phyloP scores from a whole-genome alignment of 2,329 filamentous ascomycete species.

The Ampelomyces quisqualis region DNA sequence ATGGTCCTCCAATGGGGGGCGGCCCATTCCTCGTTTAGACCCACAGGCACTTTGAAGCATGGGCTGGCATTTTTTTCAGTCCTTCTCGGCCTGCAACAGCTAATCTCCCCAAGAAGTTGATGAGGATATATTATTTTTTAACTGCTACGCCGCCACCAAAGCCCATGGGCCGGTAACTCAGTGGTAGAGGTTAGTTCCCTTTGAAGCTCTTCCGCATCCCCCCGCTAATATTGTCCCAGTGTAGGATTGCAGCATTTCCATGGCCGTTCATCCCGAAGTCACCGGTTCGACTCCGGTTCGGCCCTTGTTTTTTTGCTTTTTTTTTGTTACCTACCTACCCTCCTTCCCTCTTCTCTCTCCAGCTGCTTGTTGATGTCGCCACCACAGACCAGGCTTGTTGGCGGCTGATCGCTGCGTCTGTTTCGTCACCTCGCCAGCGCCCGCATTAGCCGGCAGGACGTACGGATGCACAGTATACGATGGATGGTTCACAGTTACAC shows the following conservation, averaged over 20 bases:
- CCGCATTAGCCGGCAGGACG: slow-evolving; percentile 19
- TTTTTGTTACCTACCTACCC: slow-evolving; percentile 1
- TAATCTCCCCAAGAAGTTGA: too few species aligned
- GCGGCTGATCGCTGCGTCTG: slow-evolving; percentile 21
- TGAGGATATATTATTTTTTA: not conserved
- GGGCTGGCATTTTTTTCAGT: too few species aligned
- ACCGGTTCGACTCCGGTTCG: slow-evolving; percentile 22
- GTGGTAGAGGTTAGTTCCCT: slow-evolving; percentile 6
- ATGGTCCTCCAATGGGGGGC: too few species aligned
- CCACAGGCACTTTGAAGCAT: too few species aligned
- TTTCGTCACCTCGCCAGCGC: slow-evolving; percentile 19
- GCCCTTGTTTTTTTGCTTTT: slow-evolving; percentile 13
- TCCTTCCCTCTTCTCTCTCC: too few species aligned
- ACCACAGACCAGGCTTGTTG: slow-evolving; percentile 16
- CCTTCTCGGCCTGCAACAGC: too few species aligned
- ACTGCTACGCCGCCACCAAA: not conserved
- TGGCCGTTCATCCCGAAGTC: slow-evolving; percentile 19
- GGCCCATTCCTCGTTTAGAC: too few species aligned
- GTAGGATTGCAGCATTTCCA: slow-evolving; percentile 17
- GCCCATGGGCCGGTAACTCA: slow-evolving; percentile 8
- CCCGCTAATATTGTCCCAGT: slow-evolving; percentile 8
- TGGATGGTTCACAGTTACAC: slow-evolving; percentile 11
- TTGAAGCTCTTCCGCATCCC: not conserved
- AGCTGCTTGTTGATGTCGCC: too few species aligned
- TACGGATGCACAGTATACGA: too few species aligned